A percentile compares a stretch with the other conserved stretches of the same genome.
phyloP scores from a whole-genome alignment of 768 basidiomycete species.

The Naganishia randhawae region DNA sequence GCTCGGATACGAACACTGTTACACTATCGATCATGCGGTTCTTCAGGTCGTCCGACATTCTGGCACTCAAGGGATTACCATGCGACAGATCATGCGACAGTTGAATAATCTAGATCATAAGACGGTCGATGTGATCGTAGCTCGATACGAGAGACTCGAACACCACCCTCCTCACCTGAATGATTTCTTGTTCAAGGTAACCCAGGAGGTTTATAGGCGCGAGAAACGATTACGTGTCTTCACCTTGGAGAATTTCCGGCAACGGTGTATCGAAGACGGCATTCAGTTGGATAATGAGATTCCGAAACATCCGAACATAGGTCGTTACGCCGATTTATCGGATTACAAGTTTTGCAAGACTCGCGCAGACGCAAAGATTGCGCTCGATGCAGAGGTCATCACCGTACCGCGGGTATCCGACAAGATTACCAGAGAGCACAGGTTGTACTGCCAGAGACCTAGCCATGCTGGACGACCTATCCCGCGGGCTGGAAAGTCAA shows the following conservation, averaged over 20 bases:
- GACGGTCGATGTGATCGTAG: constrained; percentile 68
- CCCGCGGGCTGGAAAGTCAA: neutral
- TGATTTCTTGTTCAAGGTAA: constrained; percentile 65
- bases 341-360: constrained; percentile 30
- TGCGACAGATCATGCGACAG: constrained; percentile 12
- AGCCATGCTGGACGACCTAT: neutral
- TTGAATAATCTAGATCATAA: constrained; percentile 61
- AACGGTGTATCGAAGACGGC: constrained; percentile 63
- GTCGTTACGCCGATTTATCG: constrained; percentile 34
- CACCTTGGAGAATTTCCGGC: constrained; percentile 65
- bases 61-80: constrained; percentile 19
- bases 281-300: constrained; percentile 46
- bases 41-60: constrained; percentile 9
- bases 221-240: constrained; percentile 84
- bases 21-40: constrained; percentile 16
- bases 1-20: constrained; percentile 4
- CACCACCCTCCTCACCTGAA: constrained; percentile 67
- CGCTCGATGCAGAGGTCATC: constrained; percentile 56
- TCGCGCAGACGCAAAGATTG: constrained; percentile 26
- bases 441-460: constrained; percentile 44
- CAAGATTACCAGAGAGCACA: constrained; percentile 53
- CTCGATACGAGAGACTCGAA: constrained; percentile 60
- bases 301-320: constrained; percentile 28
- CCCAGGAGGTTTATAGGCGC: constrained; percentile 77
- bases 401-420: constrained; percentile 59